Base-by-base conservation (phyloP, 2,329 filamentous ascomycete species). In the Penicillium corylophilum region DNA sequence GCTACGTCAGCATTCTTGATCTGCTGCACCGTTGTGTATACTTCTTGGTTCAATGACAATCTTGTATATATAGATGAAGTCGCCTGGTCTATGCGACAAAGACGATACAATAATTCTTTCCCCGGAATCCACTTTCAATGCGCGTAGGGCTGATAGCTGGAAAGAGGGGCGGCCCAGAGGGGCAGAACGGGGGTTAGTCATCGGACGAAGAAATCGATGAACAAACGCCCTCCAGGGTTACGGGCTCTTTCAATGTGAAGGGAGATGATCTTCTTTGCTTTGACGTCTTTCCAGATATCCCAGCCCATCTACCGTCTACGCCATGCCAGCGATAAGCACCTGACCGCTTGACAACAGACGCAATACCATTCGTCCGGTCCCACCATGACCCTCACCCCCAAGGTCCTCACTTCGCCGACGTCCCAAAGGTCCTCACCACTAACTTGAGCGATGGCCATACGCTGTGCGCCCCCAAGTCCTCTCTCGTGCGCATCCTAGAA, bases 321-420 rank as follows among this genome's bases (percentile, higher is more conserved):
- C 24, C 39, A 55, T 55, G 50, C 28, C 53, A 26, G 40, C 39
- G 46, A 28, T 16, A 15, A 20, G 16, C 20, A 39, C 12, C 28
- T 54, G 51, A 55, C 50, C 51, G 55, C 47, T 61, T 48, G 31
- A 20, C 51, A 59, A 61, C 53, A 13, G 23, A 36, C 20, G 33
- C 22, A 28, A 22, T 45, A 22, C 48, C 28, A 61, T 62, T 61
- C 53, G 56, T 40, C 49, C 31, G 43, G 44, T 44, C 36, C 20
- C 44, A 52, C 44, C 36, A 60, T 64, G 55, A 61, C 57, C 15
- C 15, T 48, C 28, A 45, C 51, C 38, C 56, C 29, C 51, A 60
- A 53, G 57, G 57, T 60, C 55, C 57, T 50, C 57, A 52, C 16
- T 50, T 26, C 13, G 7, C 39, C 13, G 38, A 15, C 48, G 49